Base-by-base conservation (phyloP, 2,329 filamentous ascomycete genomes). In the Aspergillus floridensis region DNA sequence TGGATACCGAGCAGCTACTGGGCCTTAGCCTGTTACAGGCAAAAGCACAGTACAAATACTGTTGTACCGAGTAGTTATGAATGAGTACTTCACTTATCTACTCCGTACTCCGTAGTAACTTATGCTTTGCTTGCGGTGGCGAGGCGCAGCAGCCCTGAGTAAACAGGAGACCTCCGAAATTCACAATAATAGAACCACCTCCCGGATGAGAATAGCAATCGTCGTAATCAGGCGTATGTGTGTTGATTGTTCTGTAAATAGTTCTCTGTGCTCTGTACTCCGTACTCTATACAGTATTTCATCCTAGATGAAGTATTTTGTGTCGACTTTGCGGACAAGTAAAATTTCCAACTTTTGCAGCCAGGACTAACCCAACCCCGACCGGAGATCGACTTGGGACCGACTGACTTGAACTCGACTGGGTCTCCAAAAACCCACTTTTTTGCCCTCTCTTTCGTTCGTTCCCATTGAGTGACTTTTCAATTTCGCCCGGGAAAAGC, bases 401-500 rank as follows among this genome's bases (percentile, higher is more conserved):
- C 14, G 4, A 22, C 12, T 12, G 31, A 32, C 12, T 32, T 32
- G 31, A 2, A 16, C 11, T 41, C 5, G 14, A 41, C 35, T 41
- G 14, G 35, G 38, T 16, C 38, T 44, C 16, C 32, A 35, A 35
- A 4, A 35, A 4, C 38, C 38, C 38, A 44, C 38, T 44, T 44
- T 44, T 19, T 19, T 19, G 26, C 26, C 26, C 2, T 44, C n/a
- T 44, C 16, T 44, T 44, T 44, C 16, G 14, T 19, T 44, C 16
- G 14, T 44, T 44, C 53, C 53, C 53, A 46, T 46, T 46, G 22
- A 41, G n/a, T 48, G 24, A 29, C 31, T 55, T 46, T 41, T 41
- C 52, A 54, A 24, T 55, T 55, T 44, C 44, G 29, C 41, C 32
- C 51, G 24, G 53, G 24, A 46, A 24, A 32, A 55, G 44, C 47